A percentile compares a stretch with the other conserved stretches of the same genome.
These are phyloP conservation scores for Cytospora paraplurivora DNA, from an alignment of 2,329 filamentous ascomycete species.

Conservation along the genomic window DNA sequence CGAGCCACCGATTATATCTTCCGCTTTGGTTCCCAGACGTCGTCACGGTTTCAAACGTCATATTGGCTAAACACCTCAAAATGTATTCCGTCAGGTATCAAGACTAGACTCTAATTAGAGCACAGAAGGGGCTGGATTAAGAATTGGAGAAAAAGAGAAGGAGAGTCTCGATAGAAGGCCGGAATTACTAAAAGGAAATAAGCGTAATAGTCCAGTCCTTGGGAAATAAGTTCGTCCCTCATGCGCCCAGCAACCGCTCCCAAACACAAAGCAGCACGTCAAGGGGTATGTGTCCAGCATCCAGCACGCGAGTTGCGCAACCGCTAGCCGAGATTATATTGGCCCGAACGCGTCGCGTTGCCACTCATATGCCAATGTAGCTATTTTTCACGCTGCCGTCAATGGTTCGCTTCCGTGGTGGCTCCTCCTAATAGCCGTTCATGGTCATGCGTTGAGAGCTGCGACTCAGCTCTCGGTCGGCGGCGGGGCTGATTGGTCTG, in stretches of 20 bases:
- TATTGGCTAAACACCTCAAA: constrained; percentile 23
- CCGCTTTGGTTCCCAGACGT: neutral
- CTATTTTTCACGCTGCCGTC: constrained; percentile 28
- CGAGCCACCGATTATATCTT: neutral
- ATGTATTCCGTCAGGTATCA: constrained; percentile 45
- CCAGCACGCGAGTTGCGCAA: constrained; percentile 19
- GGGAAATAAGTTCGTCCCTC: constrained; percentile 41
- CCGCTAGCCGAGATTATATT: constrained; percentile 16
- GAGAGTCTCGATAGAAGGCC: constrained; percentile 36
- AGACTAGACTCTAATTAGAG: constrained; percentile 48
- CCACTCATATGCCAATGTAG: constrained; percentile 24
- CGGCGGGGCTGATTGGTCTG: constrained; percentile 91
- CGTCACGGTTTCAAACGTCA: neutral
- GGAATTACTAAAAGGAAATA: constrained; percentile 50
- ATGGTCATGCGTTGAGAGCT: constrained; percentile 97
- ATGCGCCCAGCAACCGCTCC: constrained; percentile 38
- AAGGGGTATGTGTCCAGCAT: constrained; percentile 35
- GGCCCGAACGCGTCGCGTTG: constrained; percentile 21
- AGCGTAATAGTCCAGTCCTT: constrained; percentile 43
- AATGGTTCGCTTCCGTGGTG: constrained; percentile 26
- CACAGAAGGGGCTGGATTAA: constrained; percentile 35
- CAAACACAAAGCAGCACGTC: constrained; percentile 39
- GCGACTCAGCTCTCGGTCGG: constrained; percentile 93
- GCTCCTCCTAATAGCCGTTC: constrained; percentile 83
- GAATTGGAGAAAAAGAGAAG: constrained; percentile 36